Evolutionary conservation across 1,284 basidiomycete genomes (phyloP).

Genomic region (Sanghuangporus weigelae): DNA sequence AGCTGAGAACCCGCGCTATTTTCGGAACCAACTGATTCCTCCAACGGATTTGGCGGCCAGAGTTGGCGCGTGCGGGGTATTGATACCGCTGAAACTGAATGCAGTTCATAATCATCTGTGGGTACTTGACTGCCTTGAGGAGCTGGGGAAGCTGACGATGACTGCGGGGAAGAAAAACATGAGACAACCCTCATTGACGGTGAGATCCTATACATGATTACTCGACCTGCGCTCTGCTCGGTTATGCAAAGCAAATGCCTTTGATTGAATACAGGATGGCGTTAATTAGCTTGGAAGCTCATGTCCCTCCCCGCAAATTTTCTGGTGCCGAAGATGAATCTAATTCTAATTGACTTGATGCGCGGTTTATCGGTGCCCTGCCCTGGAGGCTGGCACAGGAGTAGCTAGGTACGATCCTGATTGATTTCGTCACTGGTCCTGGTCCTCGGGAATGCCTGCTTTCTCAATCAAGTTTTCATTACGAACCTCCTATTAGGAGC

Average conservation of each 20-base stretch:
- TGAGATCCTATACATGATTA: not conserved
- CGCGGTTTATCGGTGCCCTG: not conserved
- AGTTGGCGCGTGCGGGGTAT: not conserved
- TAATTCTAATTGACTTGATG: not conserved
- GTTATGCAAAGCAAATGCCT: not conserved
- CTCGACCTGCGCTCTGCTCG: not conserved
- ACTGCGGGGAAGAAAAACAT: not conserved
- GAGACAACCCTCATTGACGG: not conserved
- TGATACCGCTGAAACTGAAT: not conserved
- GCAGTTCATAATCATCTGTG: not conserved
- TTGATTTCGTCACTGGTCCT: not conserved
- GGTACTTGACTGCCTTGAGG: not conserved
- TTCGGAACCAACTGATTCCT: not conserved
- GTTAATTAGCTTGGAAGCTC: not conserved
- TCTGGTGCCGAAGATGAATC: not conserved
- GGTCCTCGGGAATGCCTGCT: not conserved
- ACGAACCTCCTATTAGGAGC: not conserved
- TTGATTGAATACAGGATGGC: not conserved
- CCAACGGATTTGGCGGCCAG: slow-evolving; percentile 5
- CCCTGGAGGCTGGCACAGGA: not conserved
- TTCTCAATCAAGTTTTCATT: not conserved
- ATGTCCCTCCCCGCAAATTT: not conserved
- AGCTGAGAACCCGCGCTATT: slow-evolving; percentile 6
- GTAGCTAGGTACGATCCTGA: not conserved
- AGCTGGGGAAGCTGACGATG: not conserved